Base-by-base conservation (phyloP, 768 basidiomycete genomes). In the Boletus rex-veris region DNA sequence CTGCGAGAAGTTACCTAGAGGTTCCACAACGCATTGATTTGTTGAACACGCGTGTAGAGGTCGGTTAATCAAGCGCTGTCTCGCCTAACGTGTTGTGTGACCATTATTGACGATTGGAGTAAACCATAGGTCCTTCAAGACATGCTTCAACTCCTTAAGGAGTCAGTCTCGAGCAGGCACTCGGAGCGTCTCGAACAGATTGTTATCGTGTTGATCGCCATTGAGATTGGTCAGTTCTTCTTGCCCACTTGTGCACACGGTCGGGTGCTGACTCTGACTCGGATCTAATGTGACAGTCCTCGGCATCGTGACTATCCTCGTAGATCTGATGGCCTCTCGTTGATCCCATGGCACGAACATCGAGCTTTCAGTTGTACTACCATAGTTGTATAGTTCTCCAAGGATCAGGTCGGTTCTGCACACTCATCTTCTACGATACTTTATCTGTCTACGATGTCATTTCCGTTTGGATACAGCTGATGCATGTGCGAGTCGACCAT, bases 61-160 rank as follows among this genome's bases (percentile, higher is more conserved):
- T 88, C 58, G 51, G 78, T 66, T 36, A 38, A 50, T n/a, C 44
- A 57, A 54, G 53, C 39, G 54, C 36, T 58, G 54, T 54, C 39
- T 54, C 47, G 33, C 21, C 39, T 40, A 28, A 28, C 21, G 37
- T 7, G 35, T 40, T 21, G 43, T 45, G 30, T 41, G 47, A 8
- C 43, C 5, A 42, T 38, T 18, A 45, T 41, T 66, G 41, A 58
- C 43, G 7, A 31, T 14, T 5, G 38, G 41, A 37, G 21, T 26
- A 35, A 38, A 24, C 9, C 42, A 35, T 60, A 94, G 91, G 90
- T 98, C 47, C 73, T 98, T 35, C 95, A 98, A 78, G 95, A 98
- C 70, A 96, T 98, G 90, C 82, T 98, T 11, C 88, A 93, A 65
- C 80, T 98, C 48, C 75, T 98, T 48, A 98, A 98, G 71, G 95